Base-by-base conservation (phyloP, 768 basidiomycete species). In the Dendrothele bispora region DNA sequence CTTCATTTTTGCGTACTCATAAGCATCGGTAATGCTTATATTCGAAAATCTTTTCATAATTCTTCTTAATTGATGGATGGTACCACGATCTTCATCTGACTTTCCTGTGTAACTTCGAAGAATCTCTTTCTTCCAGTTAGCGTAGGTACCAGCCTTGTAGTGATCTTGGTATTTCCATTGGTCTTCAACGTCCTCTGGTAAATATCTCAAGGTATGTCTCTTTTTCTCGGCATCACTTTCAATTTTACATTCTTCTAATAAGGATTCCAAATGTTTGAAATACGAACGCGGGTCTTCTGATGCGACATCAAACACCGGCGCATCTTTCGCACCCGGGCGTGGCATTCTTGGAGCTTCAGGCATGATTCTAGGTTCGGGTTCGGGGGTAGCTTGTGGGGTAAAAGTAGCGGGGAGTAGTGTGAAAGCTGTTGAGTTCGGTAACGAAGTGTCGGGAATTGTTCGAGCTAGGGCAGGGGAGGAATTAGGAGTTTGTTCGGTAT, bases 181-280 rank as follows among this genome's bases (percentile, higher is more conserved):
- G 20, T 24, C 21, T 21, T 20, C 37, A 26, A 41, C 40, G 25
- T 41, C 24, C 18, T 41, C 40, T 41, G 25, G 24, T 41, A 27
- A 27, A 25, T 41, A 41, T n/a, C 40, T 41, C 20, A 41, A 22
- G 25, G 40, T 41, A 22, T 27, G 29, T 12, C 29, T 41, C 25
- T 41, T 41, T 17, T n/a, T 41, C 5, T 41, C 40, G 17, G 25
- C 24, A 5, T 41, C 25, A 15, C 5, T 17, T 5, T 22, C 29
- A 27, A 41, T 41, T 26, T n/a, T 41, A 41, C 40, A 41, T 17
- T 41, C 40, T 21, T 22, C 10, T 17, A 41, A 41, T 27, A 41
- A 41, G 29, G 25, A 26, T 17, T 41, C 40, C 29, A 41, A 27
- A 20, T 41, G 25, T 21, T 41, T 7, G 7, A 41, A 41, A n/a